Conservation (phyloP, 257 asterid species). For the Knoxia roxburghii region DNA sequence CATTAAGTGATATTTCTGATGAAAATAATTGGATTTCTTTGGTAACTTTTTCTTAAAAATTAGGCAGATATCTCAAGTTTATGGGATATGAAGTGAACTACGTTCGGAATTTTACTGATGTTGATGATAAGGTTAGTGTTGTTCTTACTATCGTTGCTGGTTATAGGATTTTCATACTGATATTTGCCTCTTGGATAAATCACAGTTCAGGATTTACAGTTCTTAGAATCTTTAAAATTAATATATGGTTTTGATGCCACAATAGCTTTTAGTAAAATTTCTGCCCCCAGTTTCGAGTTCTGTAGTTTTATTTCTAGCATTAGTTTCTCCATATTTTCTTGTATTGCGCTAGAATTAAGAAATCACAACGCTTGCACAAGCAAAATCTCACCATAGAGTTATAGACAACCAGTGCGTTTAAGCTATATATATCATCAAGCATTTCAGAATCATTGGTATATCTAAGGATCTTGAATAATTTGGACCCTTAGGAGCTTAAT, state of each 20-base stretch:
- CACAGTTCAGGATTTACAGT: not conserved
- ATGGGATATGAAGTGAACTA: slow-evolving; percentile 92
- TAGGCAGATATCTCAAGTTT: slow-evolving; percentile 85
- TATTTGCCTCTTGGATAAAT: not conserved
- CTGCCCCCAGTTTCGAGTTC: not conserved
- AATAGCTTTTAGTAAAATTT: not conserved
- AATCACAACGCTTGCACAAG: not conserved
- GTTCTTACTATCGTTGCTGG: not conserved
- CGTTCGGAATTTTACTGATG: slow-evolving; percentile 94
- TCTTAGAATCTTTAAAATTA: not conserved
- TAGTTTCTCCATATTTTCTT: not conserved
- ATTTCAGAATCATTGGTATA: not conserved
- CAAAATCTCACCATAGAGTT: not conserved
- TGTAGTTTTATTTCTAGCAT: not conserved
- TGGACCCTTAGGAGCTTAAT: not conserved
- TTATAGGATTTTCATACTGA: not conserved
- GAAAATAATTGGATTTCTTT: slow-evolving; percentile 26
- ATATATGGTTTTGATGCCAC: not conserved
- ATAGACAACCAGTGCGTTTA: not conserved
- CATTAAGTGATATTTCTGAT: not conserved
- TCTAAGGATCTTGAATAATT: slow-evolving; percentile 1
- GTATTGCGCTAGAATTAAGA: not conserved
- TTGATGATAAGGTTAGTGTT: slow-evolving; percentile 81
- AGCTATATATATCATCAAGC: too few species aligned
- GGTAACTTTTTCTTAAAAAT: slow-evolving; percentile 28